These are phyloP conservation scores for Asterella californica DNA, from an alignment of 225 moss, liverwort and hornwort genomes.

Conservation along the genomic window DNA sequence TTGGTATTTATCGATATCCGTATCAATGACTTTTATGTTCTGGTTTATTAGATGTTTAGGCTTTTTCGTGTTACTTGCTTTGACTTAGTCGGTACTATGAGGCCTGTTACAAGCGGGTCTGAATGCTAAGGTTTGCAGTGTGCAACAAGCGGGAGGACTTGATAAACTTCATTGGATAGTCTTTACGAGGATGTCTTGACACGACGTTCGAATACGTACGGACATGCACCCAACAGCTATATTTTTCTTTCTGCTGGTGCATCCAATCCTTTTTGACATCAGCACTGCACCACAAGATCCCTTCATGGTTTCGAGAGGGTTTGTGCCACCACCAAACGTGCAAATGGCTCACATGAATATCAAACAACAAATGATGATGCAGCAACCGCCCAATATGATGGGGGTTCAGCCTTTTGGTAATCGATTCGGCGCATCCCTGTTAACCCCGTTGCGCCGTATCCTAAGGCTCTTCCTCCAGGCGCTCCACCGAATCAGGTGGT, in stretches of 20 bases:
- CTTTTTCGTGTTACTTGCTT: background rate
- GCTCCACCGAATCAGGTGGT: constrained; percentile 56
- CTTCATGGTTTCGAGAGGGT: constrained; percentile 84
- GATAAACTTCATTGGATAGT: constrained; percentile 91
- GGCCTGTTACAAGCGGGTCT: background rate
- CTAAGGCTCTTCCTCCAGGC: constrained; percentile 41
- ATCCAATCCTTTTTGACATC: constrained; percentile 73
- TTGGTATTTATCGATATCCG: constrained; percentile 41
- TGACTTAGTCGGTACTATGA: background rate
- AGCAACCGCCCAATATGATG: constrained; percentile 61
- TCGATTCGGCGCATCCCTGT: constrained; percentile 51
- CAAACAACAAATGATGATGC: constrained; percentile 86
- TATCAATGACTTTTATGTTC: background rate
- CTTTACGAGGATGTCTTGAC: constrained; percentile 91
- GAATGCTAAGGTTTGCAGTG: background rate
- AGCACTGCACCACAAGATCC: constrained; percentile 68
- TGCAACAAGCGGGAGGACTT: constrained; percentile 79
- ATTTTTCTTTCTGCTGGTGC: constrained; percentile 63
- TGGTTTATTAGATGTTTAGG: background rate
- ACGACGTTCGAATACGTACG: constrained; percentile 64
- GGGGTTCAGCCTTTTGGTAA: constrained; percentile 58
- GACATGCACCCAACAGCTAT: constrained; percentile 90
- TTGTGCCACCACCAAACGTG: constrained; percentile 83
- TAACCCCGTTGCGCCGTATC: constrained; percentile 60
- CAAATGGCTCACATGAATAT: constrained; percentile 77